Conservation (phyloP, 78 protist genomes). For the Emiliania huxleyi region DNA sequence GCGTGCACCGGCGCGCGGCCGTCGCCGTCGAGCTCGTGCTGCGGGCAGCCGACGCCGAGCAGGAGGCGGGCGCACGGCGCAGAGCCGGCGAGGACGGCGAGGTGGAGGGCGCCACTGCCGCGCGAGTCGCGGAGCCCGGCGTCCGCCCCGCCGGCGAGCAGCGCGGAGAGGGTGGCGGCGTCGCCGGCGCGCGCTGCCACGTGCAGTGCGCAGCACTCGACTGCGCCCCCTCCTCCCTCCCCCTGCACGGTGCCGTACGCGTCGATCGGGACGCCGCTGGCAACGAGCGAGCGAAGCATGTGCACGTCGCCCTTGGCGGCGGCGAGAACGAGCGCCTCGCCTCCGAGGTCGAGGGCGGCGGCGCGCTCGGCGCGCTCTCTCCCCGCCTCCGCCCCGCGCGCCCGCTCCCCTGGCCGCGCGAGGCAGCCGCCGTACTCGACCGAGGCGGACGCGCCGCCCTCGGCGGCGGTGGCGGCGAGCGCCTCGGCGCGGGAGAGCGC, state of each 20-base stretch:
- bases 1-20: background rate
- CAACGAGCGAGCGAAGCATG: background rate
- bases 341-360: background rate
- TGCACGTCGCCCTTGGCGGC: background rate
- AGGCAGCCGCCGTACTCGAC: background rate
- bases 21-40: background rate
- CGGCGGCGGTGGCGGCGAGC: background rate
- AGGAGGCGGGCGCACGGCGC: background rate
- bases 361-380: background rate
- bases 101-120: background rate
- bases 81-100: background rate
- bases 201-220: background rate
- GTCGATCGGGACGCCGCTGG: background rate
- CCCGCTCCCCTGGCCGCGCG: too few relatives aligned
- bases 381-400: too few relatives aligned
- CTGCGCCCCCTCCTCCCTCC: too few relatives aligned
- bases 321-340: conserved; percentile 2
- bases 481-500: background rate
- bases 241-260: background rate
- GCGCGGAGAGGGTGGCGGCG: background rate
- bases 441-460: background rate
- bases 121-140: background rate
- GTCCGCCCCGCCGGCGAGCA: conserved; percentile 20
- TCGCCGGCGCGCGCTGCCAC: background rate
- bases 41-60: background rate